Conservation (phyloP, 805 yeast genomes). For the Metschnikowia koreensis region DNA sequence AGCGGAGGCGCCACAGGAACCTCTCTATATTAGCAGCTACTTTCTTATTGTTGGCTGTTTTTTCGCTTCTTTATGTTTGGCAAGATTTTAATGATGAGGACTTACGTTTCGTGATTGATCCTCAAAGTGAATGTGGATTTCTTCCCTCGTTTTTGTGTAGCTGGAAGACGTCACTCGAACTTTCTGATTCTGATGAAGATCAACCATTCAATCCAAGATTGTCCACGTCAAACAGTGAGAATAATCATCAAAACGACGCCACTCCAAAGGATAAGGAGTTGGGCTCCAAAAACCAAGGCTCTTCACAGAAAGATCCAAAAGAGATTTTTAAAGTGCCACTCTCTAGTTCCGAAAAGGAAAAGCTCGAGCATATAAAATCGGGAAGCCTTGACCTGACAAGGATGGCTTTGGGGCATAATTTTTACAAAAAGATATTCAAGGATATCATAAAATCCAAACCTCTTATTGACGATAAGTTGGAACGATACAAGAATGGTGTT, state of each 20-base stretch:
- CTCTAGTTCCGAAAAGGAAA: slow-evolving; percentile 2
- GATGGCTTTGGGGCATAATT: slow-evolving; percentile 35
- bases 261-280: background rate
- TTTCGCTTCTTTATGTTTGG: slow-evolving; percentile 11
- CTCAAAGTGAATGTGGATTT: slow-evolving; percentile 5
- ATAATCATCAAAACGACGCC: background rate
- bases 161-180: background rate
- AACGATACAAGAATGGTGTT: slow-evolving; percentile 38
- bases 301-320: background rate
- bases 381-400: slow-evolving; percentile 5
- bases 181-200: background rate
- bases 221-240: background rate
- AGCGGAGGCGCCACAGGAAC: slow-evolving; percentile 16
- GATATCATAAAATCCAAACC: slow-evolving; percentile 47
- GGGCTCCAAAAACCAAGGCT: background rate
- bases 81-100: slow-evolving; percentile 5
- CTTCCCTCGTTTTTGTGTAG: slow-evolving; percentile 14
- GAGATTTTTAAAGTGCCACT: background rate
- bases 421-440: slow-evolving; percentile 43
- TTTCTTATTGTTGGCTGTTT: slow-evolving; percentile 5
- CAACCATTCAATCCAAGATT: slow-evolving; percentile 6
- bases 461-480: slow-evolving; percentile 34
- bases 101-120: slow-evolving; percentile 4
- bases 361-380: slow-evolving; percentile 15
- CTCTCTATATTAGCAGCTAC: slow-evolving; percentile 7